These are phyloP conservation scores for Aspergillus haitiensis DNA, from an alignment of 495 filamentous ascomycete species.

Conservation along the genomic window DNA sequence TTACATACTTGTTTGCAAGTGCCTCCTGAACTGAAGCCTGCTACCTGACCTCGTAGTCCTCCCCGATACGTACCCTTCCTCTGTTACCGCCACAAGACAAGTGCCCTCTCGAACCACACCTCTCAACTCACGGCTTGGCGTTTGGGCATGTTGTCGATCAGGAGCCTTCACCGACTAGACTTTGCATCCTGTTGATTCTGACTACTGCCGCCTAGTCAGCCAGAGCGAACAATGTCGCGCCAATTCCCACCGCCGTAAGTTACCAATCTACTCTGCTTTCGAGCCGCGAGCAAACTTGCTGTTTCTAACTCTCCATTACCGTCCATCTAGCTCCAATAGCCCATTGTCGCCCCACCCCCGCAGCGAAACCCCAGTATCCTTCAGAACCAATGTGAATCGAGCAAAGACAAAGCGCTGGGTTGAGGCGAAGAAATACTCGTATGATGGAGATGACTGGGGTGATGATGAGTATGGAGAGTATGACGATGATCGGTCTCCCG, in stretches of 20 bases:
- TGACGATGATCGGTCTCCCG: constrained; percentile 50
- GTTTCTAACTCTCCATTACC: constrained; percentile 18
- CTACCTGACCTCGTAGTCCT: constrained; percentile 3
- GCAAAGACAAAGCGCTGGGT: constrained; percentile 94
- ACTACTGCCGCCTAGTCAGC: constrained; percentile 5
- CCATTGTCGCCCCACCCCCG: constrained; percentile 34
- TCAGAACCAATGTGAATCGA: constrained; percentile 81
- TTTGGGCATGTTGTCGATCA: constrained; percentile 11
- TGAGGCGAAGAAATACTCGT: constrained; percentile 81
- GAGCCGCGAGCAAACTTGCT: background rate
- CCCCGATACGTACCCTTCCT: too few species aligned
- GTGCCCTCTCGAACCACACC: background rate
- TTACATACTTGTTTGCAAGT: background rate
- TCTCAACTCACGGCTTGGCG: constrained; percentile 1
- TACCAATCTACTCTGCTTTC: constrained; percentile 4
- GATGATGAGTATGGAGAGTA: constrained; percentile 80
- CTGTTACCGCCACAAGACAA: constrained; percentile 4
- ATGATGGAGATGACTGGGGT: constrained; percentile 95
- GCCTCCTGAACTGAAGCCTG: constrained; percentile 2
- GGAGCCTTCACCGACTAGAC: constrained; percentile 1
- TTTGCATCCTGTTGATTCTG: constrained; percentile 4
- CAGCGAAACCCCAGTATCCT: constrained; percentile 52
- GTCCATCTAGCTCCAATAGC: constrained; percentile 29
- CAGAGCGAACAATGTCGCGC: constrained; percentile 22
- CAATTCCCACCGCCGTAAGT: constrained; percentile 27